These are phyloP conservation scores for Cymbidium sinense DNA, from an alignment of 106 monocot species.

Conservation along the genomic window DNA sequence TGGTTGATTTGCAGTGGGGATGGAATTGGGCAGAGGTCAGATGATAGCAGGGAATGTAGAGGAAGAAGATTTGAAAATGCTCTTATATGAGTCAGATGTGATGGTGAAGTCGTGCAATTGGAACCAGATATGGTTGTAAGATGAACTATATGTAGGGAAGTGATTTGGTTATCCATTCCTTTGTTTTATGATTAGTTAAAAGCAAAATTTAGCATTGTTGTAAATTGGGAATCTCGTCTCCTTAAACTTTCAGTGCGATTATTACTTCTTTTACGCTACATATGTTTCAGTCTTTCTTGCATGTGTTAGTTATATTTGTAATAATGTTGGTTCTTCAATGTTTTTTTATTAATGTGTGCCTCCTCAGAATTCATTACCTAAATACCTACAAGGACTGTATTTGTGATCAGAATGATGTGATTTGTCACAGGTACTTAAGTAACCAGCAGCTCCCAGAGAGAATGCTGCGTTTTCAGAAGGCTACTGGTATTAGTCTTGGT, in stretches of 20 bases:
- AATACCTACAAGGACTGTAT: not conserved
- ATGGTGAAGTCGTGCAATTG: not conserved
- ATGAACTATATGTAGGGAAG: not conserved
- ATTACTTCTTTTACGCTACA: not conserved
- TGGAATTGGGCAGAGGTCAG: not conserved
- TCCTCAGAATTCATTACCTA: not conserved
- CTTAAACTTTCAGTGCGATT: not conserved
- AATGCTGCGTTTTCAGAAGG: conserved; percentile 63
- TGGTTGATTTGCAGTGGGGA: not conserved
- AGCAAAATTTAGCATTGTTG: not conserved
- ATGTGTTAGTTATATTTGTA: not conserved
- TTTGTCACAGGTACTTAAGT: conserved; percentile 61
- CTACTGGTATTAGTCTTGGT: conserved; percentile 19
- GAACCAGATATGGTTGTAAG: not conserved
- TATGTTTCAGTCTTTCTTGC: not conserved
- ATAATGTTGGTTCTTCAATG: not conserved
- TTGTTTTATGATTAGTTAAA: not conserved
- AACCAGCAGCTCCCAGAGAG: conserved; percentile 72
- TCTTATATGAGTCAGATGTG: not conserved
- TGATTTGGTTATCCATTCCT: not conserved
- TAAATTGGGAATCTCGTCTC: not conserved
- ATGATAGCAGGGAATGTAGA: not conserved
- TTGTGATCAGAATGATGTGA: not conserved
- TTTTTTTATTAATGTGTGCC: not conserved
- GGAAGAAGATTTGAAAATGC: not conserved